phyloP scores from a whole-genome alignment of 2,329 filamentous ascomycete species.

The Colletotrichum incanum region DNA sequence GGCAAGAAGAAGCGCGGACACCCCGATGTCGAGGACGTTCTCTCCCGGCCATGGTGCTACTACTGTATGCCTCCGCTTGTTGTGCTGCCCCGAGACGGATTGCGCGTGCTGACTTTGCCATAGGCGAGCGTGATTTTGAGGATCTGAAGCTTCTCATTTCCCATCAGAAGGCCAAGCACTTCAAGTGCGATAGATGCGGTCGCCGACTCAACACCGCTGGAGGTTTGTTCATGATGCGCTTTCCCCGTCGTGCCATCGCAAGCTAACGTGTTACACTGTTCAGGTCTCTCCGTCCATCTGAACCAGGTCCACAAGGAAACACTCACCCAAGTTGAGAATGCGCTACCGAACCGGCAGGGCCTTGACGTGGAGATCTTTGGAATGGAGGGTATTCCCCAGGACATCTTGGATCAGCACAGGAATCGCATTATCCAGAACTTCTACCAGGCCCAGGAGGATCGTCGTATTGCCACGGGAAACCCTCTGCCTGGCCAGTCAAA shows the following conservation, averaged over 20 bases:
- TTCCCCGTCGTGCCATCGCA: not conserved
- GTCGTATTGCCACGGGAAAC: conserved; percentile 87
- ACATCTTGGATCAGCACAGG: conserved; percentile 86
- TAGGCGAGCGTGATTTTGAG: conserved; percentile 94
- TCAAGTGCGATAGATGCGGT: conserved; percentile 94
- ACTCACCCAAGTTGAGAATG: conserved; percentile 90
- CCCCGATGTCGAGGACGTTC: conserved; percentile 89
- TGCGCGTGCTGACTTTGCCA: conserved; percentile 45
- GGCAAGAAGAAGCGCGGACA: conserved; percentile 92
- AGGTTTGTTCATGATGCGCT: conserved; percentile 69
- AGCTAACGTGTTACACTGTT: conserved; percentile 39
- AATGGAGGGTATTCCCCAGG: conserved; percentile 95
- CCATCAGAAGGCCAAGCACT: conserved; percentile 99
- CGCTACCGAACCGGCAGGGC: conserved; percentile 86
- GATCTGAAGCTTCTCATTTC: conserved; percentile 96
- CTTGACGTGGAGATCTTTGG: conserved; percentile 97
- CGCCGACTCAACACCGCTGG: conserved; percentile 93
- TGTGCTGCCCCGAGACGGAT: conserved; percentile 9
- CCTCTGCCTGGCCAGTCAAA: conserved; percentile 79
- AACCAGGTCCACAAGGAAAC: conserved; percentile 98
- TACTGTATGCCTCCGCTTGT: conserved; percentile 76
- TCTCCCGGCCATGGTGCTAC: conserved; percentile 95
- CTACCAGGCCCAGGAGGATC: conserved; percentile 87
- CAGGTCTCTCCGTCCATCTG: conserved; percentile 96
- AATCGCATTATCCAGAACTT: conserved; percentile 89